Base-by-base conservation (phyloP, 257 asterid genomes). In the Plantago ovata region DNA sequence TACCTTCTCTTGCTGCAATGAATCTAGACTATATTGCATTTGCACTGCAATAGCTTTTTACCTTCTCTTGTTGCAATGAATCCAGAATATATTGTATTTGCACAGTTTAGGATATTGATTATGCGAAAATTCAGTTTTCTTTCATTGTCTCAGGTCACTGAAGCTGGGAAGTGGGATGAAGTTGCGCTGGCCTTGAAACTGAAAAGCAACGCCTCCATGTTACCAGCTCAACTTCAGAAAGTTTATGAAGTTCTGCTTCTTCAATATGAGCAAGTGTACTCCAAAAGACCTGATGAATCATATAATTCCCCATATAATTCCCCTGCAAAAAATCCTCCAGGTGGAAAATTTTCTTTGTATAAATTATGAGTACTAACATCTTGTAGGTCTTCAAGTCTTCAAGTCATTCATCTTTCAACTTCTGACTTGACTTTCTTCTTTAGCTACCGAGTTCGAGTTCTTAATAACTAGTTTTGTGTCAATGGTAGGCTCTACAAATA, bases 161-260 rank as follows among this genome's bases (percentile, higher is more conserved):
- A 64, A 67, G 69, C 39, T 64, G 83, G 83, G 14, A 82, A 75
- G 70, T 87, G 96, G 96, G 77, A 74, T 7, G 96, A 82, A 32
- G 78, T 87, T 53, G 87, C 81, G 58, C 57, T 75, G 21, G 61
- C 69, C 53, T 65, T 70, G 58, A 72, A 72, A 58, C 32, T 47
- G 53, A 70, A 66, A 53, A 56, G 74, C 66, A 46, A 57, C 32
- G 48, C 28, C 24, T 22, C 67, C 19, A 57, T 78, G 28, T 39
- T 77, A 56, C 76, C 85, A 28, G 57, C 67, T 66, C 92, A 84
- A 60, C 75, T 84, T 64, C 82, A 75, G 57, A 82, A 64, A 18
- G 56, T 77, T n/a, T 84, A 87, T 28, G 72, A 75, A 56, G 62
- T 21, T 51, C 75, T 84, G 46, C 66, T 87, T 50, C 79, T 69